Conservation (phyloP, 441 rosid species). For the Erodium chrysanthum region DNA sequence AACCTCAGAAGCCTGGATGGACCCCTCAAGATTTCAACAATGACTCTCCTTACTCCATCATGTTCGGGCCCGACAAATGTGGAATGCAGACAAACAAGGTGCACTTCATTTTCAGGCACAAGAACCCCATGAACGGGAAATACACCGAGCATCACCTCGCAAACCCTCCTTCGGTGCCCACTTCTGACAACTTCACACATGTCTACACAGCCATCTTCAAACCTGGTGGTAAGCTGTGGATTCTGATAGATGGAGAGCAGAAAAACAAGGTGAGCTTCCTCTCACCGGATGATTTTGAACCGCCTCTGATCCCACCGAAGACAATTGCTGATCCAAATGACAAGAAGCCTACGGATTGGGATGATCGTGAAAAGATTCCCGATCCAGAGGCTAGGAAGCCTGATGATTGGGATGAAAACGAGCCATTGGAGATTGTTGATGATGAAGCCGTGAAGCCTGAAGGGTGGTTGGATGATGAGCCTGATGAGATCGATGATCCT, state of each 20-base stretch:
- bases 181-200: conserved; percentile 24
- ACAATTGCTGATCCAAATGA: conserved; percentile 25
- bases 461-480: conserved; percentile 31
- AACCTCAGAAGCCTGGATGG: conserved; percentile 27
- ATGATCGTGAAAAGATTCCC: conserved; percentile 21
- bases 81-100: conserved; percentile 27
- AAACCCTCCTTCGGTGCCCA: conserved; percentile 21
- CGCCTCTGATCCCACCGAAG: conserved; percentile 23
- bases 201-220: conserved; percentile 29
- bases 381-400: conserved; percentile 24
- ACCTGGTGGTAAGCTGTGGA: conserved; percentile 19
- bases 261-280: conserved; percentile 23
- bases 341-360: conserved; percentile 31
- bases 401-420: conserved; percentile 31
- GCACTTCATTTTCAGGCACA: conserved; percentile 30
- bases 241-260: conserved; percentile 27
- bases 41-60: conserved; percentile 24
- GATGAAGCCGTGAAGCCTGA: conserved; percentile 27
- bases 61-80: conserved; percentile 33
- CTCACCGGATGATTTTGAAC: conserved; percentile 23
- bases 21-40: conserved; percentile 19
- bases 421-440: conserved; percentile 24
- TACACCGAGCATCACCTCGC: conserved; percentile 24
- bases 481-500: conserved; percentile 31
- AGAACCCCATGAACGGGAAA: conserved; percentile 25